Evolutionary conservation across 75 land plant species (phyloP).

Genomic region (Gnetum montanum): DNA sequence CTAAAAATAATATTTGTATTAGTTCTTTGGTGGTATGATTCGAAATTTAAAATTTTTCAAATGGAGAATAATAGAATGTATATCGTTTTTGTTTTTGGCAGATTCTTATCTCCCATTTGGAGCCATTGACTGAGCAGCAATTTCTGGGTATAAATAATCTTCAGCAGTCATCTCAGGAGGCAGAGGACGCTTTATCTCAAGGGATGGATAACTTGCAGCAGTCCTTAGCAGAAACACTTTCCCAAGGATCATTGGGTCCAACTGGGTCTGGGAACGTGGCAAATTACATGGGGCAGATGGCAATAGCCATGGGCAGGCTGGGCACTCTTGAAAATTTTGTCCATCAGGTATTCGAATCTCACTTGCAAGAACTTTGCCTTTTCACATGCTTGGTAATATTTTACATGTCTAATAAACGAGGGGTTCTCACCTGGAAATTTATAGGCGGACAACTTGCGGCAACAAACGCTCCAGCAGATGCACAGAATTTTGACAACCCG

Average conservation of each 20-base stretch:
- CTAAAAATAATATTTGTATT: not conserved
- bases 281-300: constrained; percentile 91
- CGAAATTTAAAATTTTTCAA: not conserved
- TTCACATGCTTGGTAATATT: not conserved
- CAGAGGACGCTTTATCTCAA: constrained; percentile 66
- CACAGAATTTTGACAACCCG: constrained; percentile 48
- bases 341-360: constrained; percentile 77
- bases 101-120: constrained; percentile 44
- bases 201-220: constrained; percentile 73
- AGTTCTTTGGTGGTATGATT: not conserved
- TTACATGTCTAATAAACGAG: not conserved
- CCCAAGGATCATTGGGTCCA: constrained; percentile 19
- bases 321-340: constrained; percentile 65
- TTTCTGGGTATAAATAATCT: constrained; percentile 39
- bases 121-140: constrained; percentile 59
- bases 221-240: constrained; percentile 47
- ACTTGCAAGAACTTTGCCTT: not conserved
- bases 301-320: constrained; percentile 81
- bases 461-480: constrained; percentile 61
- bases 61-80: too few relatives aligned
- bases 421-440: too few relatives aligned
- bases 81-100: constrained; percentile 18
- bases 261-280: constrained; percentile 55
- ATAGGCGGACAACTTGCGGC: constrained; percentile 59
- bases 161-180: constrained; percentile 68